phyloP scores from a whole-genome alignment of 1,139 yeast genomes.

The Debaryomyces nepalensis region DNA sequence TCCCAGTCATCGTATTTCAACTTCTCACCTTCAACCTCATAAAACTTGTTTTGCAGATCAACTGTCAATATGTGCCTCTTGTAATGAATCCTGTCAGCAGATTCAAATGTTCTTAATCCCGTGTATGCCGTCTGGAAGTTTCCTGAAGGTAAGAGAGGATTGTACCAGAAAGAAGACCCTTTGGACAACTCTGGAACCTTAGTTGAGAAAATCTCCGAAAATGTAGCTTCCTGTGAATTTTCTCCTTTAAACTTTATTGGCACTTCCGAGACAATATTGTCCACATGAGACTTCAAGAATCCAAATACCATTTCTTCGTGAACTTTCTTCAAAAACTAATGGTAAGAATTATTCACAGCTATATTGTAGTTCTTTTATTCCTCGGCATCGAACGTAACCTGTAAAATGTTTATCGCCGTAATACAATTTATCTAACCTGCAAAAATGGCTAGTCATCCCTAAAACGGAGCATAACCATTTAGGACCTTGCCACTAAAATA shows the following conservation, averaged over 20 bases:
- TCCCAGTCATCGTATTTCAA: slow-evolving; percentile 47
- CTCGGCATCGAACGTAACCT: neutral
- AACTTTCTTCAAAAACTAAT: neutral
- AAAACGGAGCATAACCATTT: slow-evolving; percentile 1
- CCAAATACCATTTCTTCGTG: slow-evolving; percentile 14
- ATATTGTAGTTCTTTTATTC: neutral
- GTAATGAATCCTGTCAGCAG: slow-evolving; percentile 40
- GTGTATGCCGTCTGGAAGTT: slow-evolving; percentile 54
- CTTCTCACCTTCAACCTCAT: slow-evolving; percentile 33
- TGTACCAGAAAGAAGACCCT: slow-evolving; percentile 40
- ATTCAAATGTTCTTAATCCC: slow-evolving; percentile 43
- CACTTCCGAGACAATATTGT: slow-evolving; percentile 28
- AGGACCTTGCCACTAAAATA: slow-evolving; percentile 7
- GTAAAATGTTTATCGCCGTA: neutral
- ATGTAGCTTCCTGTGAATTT: slow-evolving; percentile 17
- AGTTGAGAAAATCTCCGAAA: slow-evolving; percentile 33
- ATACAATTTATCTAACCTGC: slow-evolving; percentile 4
- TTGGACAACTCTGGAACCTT: slow-evolving; percentile 37
- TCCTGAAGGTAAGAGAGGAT: slow-evolving; percentile 47
- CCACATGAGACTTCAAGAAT: slow-evolving; percentile 31
- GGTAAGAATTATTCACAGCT: slow-evolving; percentile 1
- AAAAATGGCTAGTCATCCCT: slow-evolving; percentile 8
- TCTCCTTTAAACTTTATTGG: slow-evolving; percentile 29
- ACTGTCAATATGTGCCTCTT: slow-evolving; percentile 42
- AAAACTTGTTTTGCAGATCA: slow-evolving; percentile 30